These are phyloP conservation scores for Geosmithia putterillii DNA, from an alignment of 2,329 filamentous ascomycete genomes.

Conservation along the genomic window DNA sequence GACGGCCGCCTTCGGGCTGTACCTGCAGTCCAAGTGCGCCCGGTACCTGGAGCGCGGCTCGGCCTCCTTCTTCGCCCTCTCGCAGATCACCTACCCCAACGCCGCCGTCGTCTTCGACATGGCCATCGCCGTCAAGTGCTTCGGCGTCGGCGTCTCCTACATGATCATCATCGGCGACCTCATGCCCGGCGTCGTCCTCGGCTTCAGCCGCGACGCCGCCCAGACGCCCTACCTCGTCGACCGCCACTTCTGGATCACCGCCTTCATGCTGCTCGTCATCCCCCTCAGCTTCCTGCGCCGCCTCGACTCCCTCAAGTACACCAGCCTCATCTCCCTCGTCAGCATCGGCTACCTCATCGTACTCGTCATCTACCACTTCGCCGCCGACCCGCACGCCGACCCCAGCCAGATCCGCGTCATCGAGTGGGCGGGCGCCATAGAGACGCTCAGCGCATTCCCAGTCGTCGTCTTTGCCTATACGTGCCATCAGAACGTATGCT, in stretches of 20 bases:
- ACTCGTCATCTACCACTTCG: constrained; percentile 85
- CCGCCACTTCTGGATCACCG: constrained; percentile 94
- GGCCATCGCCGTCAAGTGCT: constrained; percentile 95
- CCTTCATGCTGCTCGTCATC: constrained; percentile 93
- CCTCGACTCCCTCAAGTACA: constrained; percentile 94
- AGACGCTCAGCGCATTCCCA: constrained; percentile 74
- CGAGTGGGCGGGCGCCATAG: constrained; percentile 65
- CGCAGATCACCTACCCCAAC: constrained; percentile 93
- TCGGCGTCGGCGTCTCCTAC: constrained; percentile 93
- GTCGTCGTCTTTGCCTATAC: constrained; percentile 99
- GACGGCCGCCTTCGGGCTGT: constrained; percentile 84
- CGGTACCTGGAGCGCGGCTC: constrained; percentile 83
- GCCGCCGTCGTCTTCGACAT: constrained; percentile 90
- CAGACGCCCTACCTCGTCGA: constrained; percentile 65
- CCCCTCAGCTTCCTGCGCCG: constrained; percentile 84
- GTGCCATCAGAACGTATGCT: constrained; percentile 84
- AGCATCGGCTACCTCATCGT: constrained; percentile 93
- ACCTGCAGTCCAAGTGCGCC: constrained; percentile 86
- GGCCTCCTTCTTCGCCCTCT: constrained; percentile 91
- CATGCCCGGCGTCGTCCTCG: constrained; percentile 87
- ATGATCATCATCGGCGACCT: constrained; percentile 97
- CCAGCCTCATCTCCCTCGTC: constrained; percentile 78
- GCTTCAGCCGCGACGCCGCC: constrained; percentile 57
- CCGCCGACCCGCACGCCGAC: constrained; percentile 62
- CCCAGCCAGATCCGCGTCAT: constrained; percentile 66